Evolutionary conservation across 2,329 filamentous ascomycete species (phyloP), one percentile per base, ranked within the genome.

Genomic region (Microthyrium microscopicum): DNA sequence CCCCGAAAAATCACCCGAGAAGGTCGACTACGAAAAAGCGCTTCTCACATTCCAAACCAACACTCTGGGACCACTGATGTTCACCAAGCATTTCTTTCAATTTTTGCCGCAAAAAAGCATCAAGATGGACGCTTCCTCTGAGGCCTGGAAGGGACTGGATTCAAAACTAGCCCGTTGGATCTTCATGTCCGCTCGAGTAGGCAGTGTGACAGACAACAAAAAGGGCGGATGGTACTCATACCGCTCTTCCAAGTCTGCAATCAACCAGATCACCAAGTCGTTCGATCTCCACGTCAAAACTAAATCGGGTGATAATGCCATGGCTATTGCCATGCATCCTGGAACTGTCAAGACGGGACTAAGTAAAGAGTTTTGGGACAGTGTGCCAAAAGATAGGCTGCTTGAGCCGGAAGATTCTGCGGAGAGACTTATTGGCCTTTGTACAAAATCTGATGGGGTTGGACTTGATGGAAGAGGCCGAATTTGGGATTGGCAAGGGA

Each of bases 201-300:
- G 81, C 7, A 77, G 69, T 20, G 77, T 77, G 16, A 58, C 66
- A 1, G 79, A 87, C 44, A 87, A 91, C 46, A 49, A 56, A 2
- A 60, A 74, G 0, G 82, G 81, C 3, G 82, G 82, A 0, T 89
- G 81, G 82, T 91, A 83, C 52, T 73, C 66, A 36, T 89, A 89
- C 52, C 73, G 82, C 11, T 70, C 76, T 5, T 76, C 70, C 34
- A 91, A 89, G 53, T 70, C 79, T 0, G 79, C 66, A 2, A 71
- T 87, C 3, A 82, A 75, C 41, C 75, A 75, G 46, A 37, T 83
- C 9, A 70, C 70, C 5, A 79, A 74, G 54, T 77, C 68, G 5
- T 73, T 83, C 40, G 81, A 89, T 49, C 62, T 77, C 19, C 68
- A 73, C 46, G 54, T 89, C 20, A 53, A 54, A 22, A 61, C 64